Percentiles rank a stretch among this genome's conserved stretches.
phyloP scores from a whole-genome alignment of 2,329 filamentous ascomycete genomes.

The Taxawa tesnikishii region DNA sequence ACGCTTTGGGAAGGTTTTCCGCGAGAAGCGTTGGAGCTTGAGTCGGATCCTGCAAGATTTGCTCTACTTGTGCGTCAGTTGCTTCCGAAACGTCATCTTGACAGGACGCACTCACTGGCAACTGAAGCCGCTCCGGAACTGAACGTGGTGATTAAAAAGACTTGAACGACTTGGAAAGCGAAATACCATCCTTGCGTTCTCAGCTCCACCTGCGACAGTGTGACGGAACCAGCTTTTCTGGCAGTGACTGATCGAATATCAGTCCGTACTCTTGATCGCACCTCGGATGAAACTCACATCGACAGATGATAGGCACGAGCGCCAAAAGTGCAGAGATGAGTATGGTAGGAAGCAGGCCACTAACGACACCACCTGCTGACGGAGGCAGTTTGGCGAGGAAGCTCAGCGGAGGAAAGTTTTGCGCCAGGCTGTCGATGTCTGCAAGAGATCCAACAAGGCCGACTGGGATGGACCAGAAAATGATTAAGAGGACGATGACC shows the following conservation, averaged over 20 bases:
- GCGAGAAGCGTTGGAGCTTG: slow-evolving; percentile 17
- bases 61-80: slow-evolving; percentile 4
- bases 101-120: slow-evolving; percentile 2
- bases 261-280: slow-evolving; percentile 9
- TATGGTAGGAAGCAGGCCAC: slow-evolving; percentile 30
- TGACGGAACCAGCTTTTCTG: slow-evolving; percentile 12
- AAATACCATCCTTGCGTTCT: slow-evolving; percentile 23
- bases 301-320: slow-evolving; percentile 30
- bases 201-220: slow-evolving; percentile 27
- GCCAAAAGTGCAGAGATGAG: slow-evolving; percentile 31
- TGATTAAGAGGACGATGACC: slow-evolving; percentile 27
- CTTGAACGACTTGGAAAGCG: slow-evolving; percentile 25
- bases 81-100: too few species aligned
- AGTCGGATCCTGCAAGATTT: slow-evolving; percentile 19
- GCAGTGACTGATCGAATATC: slow-evolving; percentile 11
- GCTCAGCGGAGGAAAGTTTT: slow-evolving; percentile 23
- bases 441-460: slow-evolving; percentile 31
- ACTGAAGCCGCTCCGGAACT: slow-evolving; percentile 18
- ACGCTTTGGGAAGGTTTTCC: slow-evolving; percentile 20
- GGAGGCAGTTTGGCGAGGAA: slow-evolving; percentile 30
- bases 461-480: slow-evolving; percentile 35
- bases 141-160: slow-evolving; percentile 25
- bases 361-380: slow-evolving; percentile 31
- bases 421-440: slow-evolving; percentile 31
- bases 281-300: neutral